Conservation (phyloP, 495 filamentous ascomycete genomes). For the Podospora conica region DNA sequence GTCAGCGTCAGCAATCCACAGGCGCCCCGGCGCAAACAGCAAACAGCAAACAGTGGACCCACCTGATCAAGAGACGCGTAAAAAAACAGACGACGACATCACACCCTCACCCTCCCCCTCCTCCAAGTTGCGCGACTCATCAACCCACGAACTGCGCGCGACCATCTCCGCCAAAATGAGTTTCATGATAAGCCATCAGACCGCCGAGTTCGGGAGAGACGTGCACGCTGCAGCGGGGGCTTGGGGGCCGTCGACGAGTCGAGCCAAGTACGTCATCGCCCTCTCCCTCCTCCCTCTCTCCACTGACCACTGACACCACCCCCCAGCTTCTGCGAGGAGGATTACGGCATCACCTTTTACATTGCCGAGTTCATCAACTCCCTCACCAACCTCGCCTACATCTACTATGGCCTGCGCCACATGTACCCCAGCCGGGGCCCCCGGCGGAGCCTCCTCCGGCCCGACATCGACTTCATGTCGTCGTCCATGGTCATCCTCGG, state of each 20-base stretch:
- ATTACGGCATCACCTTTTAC: constrained; percentile 10
- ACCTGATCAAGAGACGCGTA: neutral
- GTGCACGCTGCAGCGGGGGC: neutral
- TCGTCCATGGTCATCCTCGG: constrained; percentile 10
- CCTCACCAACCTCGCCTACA: constrained; percentile 12
- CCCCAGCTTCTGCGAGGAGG: constrained; percentile 13
- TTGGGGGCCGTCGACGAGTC: constrained; percentile 2
- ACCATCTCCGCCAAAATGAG: neutral
- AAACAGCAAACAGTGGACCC: neutral
- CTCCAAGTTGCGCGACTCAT: neutral
- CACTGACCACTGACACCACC: neutral
- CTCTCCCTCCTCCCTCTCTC: neutral
- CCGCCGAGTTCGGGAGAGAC: neutral
- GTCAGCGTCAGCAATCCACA: neutral
- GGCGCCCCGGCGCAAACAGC: neutral
- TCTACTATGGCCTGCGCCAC: constrained; percentile 3
- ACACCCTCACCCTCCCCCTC: neutral
- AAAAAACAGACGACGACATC: neutral
- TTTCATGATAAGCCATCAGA: constrained; percentile 9
- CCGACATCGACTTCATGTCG: constrained; percentile 12
- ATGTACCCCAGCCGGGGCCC: constrained; percentile 8
- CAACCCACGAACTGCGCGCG: neutral
- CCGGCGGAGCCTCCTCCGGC: neutral
- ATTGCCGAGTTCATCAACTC: constrained; percentile 14
- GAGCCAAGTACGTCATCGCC: neutral